Conservation (phyloP, 2,329 filamentous ascomycete genomes). For the Decorospora gaudefroyi region DNA sequence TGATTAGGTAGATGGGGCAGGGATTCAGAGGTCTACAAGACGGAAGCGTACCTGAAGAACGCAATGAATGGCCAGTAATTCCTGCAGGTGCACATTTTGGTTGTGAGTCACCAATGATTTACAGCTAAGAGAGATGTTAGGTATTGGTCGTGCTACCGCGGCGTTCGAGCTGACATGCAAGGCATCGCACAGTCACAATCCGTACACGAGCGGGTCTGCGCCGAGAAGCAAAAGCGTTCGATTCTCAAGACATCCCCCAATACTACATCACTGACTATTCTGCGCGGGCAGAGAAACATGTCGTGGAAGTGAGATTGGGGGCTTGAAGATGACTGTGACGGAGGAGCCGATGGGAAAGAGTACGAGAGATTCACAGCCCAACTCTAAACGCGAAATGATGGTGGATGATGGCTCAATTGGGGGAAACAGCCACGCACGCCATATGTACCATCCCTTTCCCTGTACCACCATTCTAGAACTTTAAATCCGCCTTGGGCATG, state of each 20-base stretch:
- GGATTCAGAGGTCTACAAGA: constrained; percentile 56
- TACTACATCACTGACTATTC: constrained; percentile 59
- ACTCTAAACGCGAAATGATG: constrained; percentile 59
- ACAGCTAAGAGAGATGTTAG: constrained; percentile 9
- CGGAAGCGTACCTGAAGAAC: constrained; percentile 59
- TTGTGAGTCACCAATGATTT: constrained; percentile 30
- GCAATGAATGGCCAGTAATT: constrained; percentile 60
- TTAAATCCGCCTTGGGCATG: constrained; percentile 10
- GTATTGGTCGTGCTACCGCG: constrained; percentile 22
- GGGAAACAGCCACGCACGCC: constrained; percentile 59
- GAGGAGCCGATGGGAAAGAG: constrained; percentile 53
- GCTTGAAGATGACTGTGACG: constrained; percentile 55
- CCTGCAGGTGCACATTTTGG: constrained; percentile 58
- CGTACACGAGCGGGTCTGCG: constrained; percentile 56
- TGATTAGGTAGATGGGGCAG: constrained; percentile 54
- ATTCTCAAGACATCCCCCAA: constrained; percentile 54
- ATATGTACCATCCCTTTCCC: constrained; percentile 23
- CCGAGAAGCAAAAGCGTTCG: constrained; percentile 56
- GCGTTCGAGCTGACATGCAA: constrained; percentile 23
- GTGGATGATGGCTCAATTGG: constrained; percentile 61
- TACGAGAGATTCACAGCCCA: constrained; percentile 58
- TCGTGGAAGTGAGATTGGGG: constrained; percentile 59
- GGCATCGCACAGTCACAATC: constrained; percentile 46
- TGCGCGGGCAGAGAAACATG: constrained; percentile 58
- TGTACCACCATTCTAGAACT: constrained; percentile 11